These are phyloP conservation scores for Penicillium paxilli DNA, from an alignment of 495 filamentous ascomycete genomes.

Conservation along the genomic window DNA sequence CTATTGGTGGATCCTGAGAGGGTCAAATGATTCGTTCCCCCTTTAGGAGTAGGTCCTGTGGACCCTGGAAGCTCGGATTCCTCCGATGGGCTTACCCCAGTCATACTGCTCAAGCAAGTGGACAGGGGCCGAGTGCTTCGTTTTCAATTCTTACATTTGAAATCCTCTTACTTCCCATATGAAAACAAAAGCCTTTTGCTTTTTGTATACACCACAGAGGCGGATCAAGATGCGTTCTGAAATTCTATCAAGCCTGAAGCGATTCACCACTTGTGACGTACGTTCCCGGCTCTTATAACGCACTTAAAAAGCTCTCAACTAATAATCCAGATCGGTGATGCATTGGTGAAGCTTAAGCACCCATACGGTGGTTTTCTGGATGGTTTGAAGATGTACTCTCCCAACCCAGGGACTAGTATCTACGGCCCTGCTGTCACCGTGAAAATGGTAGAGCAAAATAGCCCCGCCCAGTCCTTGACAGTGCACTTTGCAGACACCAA, in stretches of 20 bases:
- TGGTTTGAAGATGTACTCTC: conserved; percentile 19
- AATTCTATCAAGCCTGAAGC: conserved; percentile 8
- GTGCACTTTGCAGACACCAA: conserved; percentile 22
- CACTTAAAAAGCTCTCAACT: background rate
- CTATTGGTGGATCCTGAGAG: too few species aligned
- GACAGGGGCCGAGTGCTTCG: too few species aligned
- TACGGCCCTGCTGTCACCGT: conserved; percentile 26
- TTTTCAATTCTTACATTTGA: too few species aligned
- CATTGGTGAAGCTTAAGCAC: conserved; percentile 29
- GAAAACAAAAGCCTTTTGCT: background rate
- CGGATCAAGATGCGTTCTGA: background rate
- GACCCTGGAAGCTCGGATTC: too few species aligned
- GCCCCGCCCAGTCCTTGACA: conserved; percentile 16
- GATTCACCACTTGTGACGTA: conserved; percentile 23
- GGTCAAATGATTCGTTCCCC: too few species aligned
- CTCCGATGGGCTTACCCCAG: too few species aligned
- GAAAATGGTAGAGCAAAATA: conserved; percentile 28
- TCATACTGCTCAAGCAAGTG: too few species aligned
- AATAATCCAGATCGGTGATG: conserved; percentile 26
- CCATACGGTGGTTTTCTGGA: conserved; percentile 26
- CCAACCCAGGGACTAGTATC: conserved; percentile 13
- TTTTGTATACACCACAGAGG: background rate
- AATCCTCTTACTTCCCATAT: too few species aligned
- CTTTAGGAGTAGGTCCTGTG: too few species aligned
- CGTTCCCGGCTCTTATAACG: too few species aligned